Evolutionary conservation across 2,329 filamentous ascomycete genomes (phyloP).

Genomic region (Cordyceps pruinosa): DNA sequence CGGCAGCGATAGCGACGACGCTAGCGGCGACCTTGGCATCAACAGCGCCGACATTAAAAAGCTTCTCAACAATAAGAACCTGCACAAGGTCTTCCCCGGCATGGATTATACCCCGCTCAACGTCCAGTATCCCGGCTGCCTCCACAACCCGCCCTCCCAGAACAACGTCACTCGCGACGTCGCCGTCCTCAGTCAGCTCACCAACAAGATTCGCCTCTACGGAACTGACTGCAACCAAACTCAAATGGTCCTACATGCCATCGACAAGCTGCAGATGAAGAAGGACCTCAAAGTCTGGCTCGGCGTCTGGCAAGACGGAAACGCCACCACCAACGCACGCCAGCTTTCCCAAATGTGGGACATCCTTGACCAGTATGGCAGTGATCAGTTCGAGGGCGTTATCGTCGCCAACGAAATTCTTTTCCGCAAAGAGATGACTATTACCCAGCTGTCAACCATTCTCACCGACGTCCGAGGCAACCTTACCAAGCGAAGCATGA

Average conservation of each 20-base stretch:
- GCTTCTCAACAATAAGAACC: constrained; percentile 69
- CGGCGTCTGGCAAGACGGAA: constrained; percentile 85
- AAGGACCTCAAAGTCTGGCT: constrained; percentile 81
- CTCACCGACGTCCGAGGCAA: constrained; percentile 66
- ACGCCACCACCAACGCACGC: constrained; percentile 73
- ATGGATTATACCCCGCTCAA: constrained; percentile 94
- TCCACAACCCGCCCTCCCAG: constrained; percentile 71
- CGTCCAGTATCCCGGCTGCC: constrained; percentile 80
- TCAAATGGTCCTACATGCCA: constrained; percentile 80
- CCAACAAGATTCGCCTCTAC: constrained; percentile 81
- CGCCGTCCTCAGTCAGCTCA: constrained; percentile 83
- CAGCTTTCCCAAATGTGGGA: constrained; percentile 81
- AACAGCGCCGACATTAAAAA: constrained; percentile 73
- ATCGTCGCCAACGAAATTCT: constrained; percentile 78
- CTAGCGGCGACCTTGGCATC: constrained; percentile 55
- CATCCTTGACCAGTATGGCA: constrained; percentile 64
- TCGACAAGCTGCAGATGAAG: constrained; percentile 65
- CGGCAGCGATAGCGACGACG: constrained; percentile 14
- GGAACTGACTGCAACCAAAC: constrained; percentile 98
- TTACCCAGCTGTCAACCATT: constrained; percentile 53
- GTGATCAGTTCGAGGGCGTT: constrained; percentile 67
- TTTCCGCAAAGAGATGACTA: constrained; percentile 68
- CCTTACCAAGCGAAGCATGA: constrained; percentile 57
- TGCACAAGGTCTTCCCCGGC: constrained; percentile 91
- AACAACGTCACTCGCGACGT: constrained; percentile 92